A percentile compares a stretch with the other conserved stretches of the same genome.
phyloP scores from a whole-genome alignment of 331 rosid species.

The Acacia concinna region DNA sequence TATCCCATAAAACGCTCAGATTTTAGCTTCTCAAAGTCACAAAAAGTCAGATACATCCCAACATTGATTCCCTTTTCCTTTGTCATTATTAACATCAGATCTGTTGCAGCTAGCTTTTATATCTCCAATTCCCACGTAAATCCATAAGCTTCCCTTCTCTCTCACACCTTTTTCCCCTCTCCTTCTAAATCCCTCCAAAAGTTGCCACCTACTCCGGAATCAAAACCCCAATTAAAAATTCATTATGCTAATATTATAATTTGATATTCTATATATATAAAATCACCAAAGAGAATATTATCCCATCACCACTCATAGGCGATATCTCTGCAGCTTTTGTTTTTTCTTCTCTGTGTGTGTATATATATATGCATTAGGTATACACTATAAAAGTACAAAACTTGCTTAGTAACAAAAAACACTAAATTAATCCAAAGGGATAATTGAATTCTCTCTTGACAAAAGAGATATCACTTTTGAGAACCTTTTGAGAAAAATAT shows the following conservation, averaged over 20 bases:
- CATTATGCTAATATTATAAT: conserved; percentile 30
- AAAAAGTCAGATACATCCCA: conserved; percentile 84
- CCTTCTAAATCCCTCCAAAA: conserved; percentile 69
- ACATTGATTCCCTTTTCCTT: conserved; percentile 93
- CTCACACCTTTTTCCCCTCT: conserved; percentile 38
- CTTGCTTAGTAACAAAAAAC: conserved; percentile 29
- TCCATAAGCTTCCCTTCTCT: conserved; percentile 60
- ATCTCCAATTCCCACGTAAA: conserved; percentile 33
- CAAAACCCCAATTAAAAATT: conserved; percentile 48
- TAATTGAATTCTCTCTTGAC: neutral
- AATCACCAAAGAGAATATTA: conserved; percentile 51
- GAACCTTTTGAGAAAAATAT: neutral
- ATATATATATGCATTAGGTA: conserved; percentile 30
- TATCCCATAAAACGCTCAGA: conserved; percentile 41
- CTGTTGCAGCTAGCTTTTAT: conserved; percentile 30
- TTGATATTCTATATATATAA: conserved; percentile 27
- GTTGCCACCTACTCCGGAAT: conserved; percentile 91
- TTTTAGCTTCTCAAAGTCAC: conserved; percentile 56
- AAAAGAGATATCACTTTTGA: neutral
- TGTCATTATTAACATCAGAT: conserved; percentile 66
- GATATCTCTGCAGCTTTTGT: conserved; percentile 54
- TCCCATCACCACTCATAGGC: conserved; percentile 45
- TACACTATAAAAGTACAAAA: neutral
- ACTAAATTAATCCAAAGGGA: neutral
- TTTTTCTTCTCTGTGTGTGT: conserved; percentile 40